Percentiles rank a stretch among this genome's conserved stretches.
phyloP scores from a whole-genome alignment of 2,329 filamentous ascomycete genomes.

The Aspergillus fijiensis region DNA sequence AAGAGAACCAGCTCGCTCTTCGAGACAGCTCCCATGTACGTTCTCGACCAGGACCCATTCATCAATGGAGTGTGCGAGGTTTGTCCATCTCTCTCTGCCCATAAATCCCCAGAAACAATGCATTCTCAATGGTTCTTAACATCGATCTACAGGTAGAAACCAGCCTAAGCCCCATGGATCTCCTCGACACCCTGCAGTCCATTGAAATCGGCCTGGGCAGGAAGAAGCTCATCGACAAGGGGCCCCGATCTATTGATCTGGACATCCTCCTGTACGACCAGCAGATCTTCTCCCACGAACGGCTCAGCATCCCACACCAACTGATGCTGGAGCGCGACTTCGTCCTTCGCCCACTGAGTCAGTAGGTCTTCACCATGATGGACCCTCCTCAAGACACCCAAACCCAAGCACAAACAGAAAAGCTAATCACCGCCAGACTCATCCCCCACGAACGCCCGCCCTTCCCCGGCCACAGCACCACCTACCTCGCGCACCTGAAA shows the following conservation, averaged over 20 bases:
- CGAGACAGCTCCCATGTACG: slow-evolving; percentile 97
- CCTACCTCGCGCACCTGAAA: slow-evolving; percentile 38
- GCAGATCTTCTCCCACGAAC: slow-evolving; percentile 63
- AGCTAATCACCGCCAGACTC: slow-evolving; percentile 31
- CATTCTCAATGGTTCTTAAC: slow-evolving; percentile 13
- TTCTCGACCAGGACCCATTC: slow-evolving; percentile 82
- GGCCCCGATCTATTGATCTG: slow-evolving; percentile 89
- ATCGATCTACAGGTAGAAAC: slow-evolving; percentile 68
- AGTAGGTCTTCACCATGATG: slow-evolving; percentile 27
- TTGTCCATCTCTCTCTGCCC: slow-evolving; percentile 33
- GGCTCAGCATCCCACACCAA: slow-evolving; percentile 80
- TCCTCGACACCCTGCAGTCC: slow-evolving; percentile 77
- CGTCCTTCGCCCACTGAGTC: slow-evolving; percentile 78
- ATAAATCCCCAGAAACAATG: background rate
- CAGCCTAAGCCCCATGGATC: slow-evolving; percentile 66
- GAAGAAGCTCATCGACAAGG: slow-evolving; percentile 84
- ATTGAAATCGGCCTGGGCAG: slow-evolving; percentile 81
- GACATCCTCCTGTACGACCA: slow-evolving; percentile 85
- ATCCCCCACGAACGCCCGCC: slow-evolving; percentile 43
- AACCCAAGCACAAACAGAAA: slow-evolving; percentile 7
- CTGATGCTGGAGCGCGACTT: slow-evolving; percentile 90
- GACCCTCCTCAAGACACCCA: background rate
- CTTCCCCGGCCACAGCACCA: slow-evolving; percentile 24
- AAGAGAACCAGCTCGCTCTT: slow-evolving; percentile 82
- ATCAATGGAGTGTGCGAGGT: slow-evolving; percentile 93